Evolutionary conservation across 352 stramenopile species (phyloP).

Genomic region (Phytophthora pseudosyringae): DNA sequence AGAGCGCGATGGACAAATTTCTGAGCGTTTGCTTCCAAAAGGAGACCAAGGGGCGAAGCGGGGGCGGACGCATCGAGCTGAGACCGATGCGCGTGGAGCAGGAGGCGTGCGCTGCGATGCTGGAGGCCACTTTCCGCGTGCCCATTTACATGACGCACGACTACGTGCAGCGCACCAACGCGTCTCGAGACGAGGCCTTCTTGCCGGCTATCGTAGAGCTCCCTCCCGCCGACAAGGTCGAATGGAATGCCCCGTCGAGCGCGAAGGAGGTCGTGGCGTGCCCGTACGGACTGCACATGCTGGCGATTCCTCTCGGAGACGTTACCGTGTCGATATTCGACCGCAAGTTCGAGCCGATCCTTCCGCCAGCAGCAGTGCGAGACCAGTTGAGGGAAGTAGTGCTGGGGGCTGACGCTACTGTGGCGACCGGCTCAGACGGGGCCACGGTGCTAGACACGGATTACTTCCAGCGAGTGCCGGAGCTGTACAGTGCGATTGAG

Average conservation of each 20-base stretch:
- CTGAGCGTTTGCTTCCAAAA: conserved; percentile 32
- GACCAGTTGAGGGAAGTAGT: conserved; percentile 32
- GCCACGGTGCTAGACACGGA: conserved; percentile 29
- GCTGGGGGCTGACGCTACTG: conserved; percentile 28
- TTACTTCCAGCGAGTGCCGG: conserved; percentile 25
- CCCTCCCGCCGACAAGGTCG: background rate
- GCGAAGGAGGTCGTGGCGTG: conserved; percentile 43
- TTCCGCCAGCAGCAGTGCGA: background rate
- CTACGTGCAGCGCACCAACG: conserved; percentile 71
- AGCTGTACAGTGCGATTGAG: conserved; percentile 16
- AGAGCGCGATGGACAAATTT: conserved; percentile 11
- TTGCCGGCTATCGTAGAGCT: conserved; percentile 46
- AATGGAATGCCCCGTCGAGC: conserved; percentile 1
- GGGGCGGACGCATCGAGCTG: background rate
- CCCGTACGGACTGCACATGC: conserved; percentile 69
- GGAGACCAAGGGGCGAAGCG: conserved; percentile 9
- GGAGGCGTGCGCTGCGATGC: conserved; percentile 34
- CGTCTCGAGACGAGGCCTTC: conserved; percentile 31
- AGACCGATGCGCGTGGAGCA: conserved; percentile 36
- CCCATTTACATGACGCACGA: conserved; percentile 64
- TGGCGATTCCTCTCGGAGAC: conserved; percentile 36
- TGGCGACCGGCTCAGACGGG: conserved; percentile 7
- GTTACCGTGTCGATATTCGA: conserved; percentile 33
- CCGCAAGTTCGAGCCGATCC: conserved; percentile 40
- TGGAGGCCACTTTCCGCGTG: conserved; percentile 55